Evolutionary conservation across 441 rosid species (phyloP).

Genomic region (Gossypium gossypioides): DNA sequence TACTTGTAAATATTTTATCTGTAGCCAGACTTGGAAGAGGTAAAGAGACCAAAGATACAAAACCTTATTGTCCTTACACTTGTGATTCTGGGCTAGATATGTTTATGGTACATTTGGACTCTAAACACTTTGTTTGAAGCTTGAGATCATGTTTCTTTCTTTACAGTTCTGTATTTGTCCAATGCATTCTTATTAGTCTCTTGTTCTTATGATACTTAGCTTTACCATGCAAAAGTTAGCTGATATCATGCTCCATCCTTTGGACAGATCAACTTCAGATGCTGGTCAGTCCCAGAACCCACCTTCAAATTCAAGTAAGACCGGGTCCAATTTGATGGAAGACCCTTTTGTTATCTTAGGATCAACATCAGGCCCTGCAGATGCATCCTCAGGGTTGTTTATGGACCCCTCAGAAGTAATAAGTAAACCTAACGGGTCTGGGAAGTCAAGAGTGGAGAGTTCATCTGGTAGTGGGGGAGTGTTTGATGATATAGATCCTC

Average conservation of each 20-base stretch:
- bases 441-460: conserved; percentile 34
- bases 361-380: conserved; percentile 38
- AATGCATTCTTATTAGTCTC: background rate
- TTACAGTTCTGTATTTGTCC: background rate
- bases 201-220: background rate
- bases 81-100: background rate
- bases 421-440: conserved; percentile 38
- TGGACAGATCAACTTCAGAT: conserved; percentile 54
- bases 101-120: background rate
- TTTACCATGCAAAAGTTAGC: background rate
- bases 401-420: conserved; percentile 51
- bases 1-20: background rate
- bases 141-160: background rate
- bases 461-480: conserved; percentile 39
- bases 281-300: conserved; percentile 38
- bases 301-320: conserved; percentile 28
- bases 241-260: conserved; percentile 14
- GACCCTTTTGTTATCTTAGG: conserved; percentile 63
- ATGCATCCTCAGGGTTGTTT: conserved; percentile 38
- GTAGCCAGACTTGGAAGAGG: background rate
- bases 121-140: background rate
- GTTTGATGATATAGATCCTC: conserved; percentile 58
- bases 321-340: conserved; percentile 37
- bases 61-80: background rate
- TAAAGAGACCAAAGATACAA: background rate